phyloP scores from a whole-genome alignment of 2,329 filamentous ascomycete species.

The Venturia oleaginea region DNA sequence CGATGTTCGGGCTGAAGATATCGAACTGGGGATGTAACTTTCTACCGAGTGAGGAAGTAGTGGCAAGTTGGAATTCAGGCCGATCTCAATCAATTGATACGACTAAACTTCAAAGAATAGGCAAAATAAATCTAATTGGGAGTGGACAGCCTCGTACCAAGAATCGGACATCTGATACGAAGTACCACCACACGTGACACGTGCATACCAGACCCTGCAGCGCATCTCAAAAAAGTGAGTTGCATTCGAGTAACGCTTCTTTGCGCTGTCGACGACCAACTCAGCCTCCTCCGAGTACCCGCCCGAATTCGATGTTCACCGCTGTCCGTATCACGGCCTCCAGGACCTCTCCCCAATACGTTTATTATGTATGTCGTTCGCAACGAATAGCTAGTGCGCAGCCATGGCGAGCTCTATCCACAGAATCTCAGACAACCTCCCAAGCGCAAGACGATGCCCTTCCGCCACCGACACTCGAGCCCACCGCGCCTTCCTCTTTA shows the following conservation, averaged over 20 bases:
- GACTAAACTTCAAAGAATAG: background rate
- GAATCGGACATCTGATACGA: background rate
- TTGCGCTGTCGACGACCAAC: background rate
- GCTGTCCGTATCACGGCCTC: background rate
- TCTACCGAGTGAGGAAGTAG: background rate
- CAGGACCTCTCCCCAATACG: background rate
- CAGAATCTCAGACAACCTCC: background rate
- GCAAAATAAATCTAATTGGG: background rate
- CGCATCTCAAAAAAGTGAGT: background rate
- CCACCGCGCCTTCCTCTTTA: background rate
- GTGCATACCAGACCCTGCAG: background rate
- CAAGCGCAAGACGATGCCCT: background rate
- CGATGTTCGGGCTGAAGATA: background rate
- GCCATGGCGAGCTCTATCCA: constrained; percentile 2
- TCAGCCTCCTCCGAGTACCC: background rate
- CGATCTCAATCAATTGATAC: background rate
- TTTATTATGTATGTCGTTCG: background rate
- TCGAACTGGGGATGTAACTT: background rate
- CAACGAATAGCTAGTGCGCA: background rate
- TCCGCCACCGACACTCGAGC: background rate
- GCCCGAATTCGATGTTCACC: background rate
- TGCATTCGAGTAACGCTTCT: background rate
- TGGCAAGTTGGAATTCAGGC: background rate
- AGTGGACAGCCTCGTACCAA: background rate
- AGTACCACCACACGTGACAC: background rate